Evolutionary conservation across 345 rosid species (phyloP).

Genomic region (Populus nigra): DNA sequence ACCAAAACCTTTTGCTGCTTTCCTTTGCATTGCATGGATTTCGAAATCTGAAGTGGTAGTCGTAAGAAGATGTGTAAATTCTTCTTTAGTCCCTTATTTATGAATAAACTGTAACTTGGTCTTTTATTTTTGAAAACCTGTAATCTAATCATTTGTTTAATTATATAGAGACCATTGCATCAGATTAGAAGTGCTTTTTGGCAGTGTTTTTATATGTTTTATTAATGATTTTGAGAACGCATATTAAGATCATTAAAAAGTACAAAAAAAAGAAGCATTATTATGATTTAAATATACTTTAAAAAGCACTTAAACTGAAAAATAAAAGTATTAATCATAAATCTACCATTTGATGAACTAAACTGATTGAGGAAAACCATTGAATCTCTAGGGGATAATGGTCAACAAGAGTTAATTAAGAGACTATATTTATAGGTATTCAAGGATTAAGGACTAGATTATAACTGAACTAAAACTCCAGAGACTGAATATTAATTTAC

Average conservation of each 20-base stretch:
- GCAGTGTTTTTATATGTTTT: no score
- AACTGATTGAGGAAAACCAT: not conserved
- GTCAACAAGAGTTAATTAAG: not conserved
- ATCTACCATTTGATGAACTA: no score
- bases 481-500: not conserved
- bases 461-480: not conserved
- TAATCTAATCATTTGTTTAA: no score
- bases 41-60: not conserved
- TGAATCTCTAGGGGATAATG: not conserved
- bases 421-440: not conserved
- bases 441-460: not conserved
- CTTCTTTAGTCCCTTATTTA: not conserved
- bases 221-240: no score
- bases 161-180: no score
- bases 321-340: no score
- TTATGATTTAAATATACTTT: no score
- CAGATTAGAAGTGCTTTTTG: no score
- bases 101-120: not conserved
- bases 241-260: no score
- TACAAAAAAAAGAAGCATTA: no score
- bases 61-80: not conserved
- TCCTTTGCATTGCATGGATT: conserved; percentile 34
- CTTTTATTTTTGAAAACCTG: not conserved
- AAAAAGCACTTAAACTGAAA: no score
- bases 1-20: not conserved